A percentile compares a stretch with the other conserved stretches of the same genome.
These are phyloP conservation scores for Bolboschoenus planiculmis DNA, from an alignment of 176 grass and related monocot genomes.

Conservation along the genomic window DNA sequence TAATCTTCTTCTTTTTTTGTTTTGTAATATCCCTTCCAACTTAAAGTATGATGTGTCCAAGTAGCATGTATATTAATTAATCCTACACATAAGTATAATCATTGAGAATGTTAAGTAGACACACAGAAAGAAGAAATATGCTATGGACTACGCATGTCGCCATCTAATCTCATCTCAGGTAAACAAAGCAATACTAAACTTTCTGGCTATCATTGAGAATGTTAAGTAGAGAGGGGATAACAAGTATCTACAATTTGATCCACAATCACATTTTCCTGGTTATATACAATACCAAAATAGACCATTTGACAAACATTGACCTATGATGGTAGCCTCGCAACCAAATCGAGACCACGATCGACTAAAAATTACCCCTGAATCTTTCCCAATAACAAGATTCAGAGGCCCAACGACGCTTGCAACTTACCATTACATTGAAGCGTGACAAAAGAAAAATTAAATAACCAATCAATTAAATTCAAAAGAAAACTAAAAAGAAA, in stretches of 20 bases:
- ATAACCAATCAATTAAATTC: conserved; percentile 29
- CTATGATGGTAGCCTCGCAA: conserved; percentile 20
- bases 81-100: neutral
- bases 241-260: conserved; percentile 7
- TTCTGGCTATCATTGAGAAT: neutral
- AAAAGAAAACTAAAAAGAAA: conserved; percentile 9
- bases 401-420: neutral
- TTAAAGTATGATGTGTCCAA: too few species aligned
- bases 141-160: neutral
- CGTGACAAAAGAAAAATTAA: conserved; percentile 9
- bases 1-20: too few species aligned
- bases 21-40: too few species aligned
- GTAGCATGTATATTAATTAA: too few species aligned
- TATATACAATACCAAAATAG: conserved; percentile 22
- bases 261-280: neutral
- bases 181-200: neutral
- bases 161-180: neutral
- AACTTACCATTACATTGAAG: neutral
- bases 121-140: neutral
- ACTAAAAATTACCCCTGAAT: conserved; percentile 18
- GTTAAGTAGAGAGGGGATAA: neutral
- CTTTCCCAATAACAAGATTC: conserved; percentile 16
- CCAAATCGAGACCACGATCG: conserved; percentile 1
- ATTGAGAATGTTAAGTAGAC: too few species aligned
- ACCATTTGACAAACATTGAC: conserved; percentile 8